These are phyloP conservation scores for Nakazawaea pomicola DNA, from an alignment of 805 yeast genomes.

Conservation along the genomic window DNA sequence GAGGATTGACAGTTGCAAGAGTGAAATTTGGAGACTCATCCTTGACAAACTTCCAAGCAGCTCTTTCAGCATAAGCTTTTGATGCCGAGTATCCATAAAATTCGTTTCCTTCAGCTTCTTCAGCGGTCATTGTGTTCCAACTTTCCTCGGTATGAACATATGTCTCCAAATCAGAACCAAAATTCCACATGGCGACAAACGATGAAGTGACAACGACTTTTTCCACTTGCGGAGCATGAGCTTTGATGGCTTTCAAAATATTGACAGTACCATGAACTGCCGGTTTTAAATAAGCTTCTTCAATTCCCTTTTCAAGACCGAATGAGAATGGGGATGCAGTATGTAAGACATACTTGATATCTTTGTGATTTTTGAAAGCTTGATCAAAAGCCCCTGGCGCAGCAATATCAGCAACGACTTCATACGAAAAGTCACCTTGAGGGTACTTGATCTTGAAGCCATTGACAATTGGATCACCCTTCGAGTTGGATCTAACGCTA, in stretches of 20 bases:
- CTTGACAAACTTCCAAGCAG: slow-evolving; percentile 35
- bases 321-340: slow-evolving; percentile 45
- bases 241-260: slow-evolving; percentile 34
- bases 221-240: slow-evolving; percentile 34
- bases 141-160: slow-evolving; percentile 21
- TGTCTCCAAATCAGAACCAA: background rate
- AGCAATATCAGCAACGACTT: slow-evolving; percentile 31
- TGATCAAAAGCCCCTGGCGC: slow-evolving; percentile 42
- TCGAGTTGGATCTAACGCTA: slow-evolving; percentile 37
- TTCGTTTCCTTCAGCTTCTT: slow-evolving; percentile 12
- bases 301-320: slow-evolving; percentile 30
- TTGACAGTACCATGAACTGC: slow-evolving; percentile 43
- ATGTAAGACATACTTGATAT: slow-evolving; percentile 39
- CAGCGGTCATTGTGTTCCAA: slow-evolving; percentile 28
- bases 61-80: slow-evolving; percentile 39
- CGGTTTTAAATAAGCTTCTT: slow-evolving; percentile 38
- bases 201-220: slow-evolving; percentile 47
- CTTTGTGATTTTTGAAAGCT: slow-evolving; percentile 32
- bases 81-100: slow-evolving; percentile 32
- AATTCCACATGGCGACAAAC: slow-evolving; percentile 36
- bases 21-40: slow-evolving; percentile 28
- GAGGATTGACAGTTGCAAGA: slow-evolving; percentile 28
- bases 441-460: slow-evolving; percentile 26
- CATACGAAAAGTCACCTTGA: slow-evolving; percentile 23
- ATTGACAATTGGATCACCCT: slow-evolving; percentile 33